These are phyloP conservation scores for Marsdenia floribunda DNA, from an alignment of 257 asterid species.

Conservation along the genomic window DNA sequence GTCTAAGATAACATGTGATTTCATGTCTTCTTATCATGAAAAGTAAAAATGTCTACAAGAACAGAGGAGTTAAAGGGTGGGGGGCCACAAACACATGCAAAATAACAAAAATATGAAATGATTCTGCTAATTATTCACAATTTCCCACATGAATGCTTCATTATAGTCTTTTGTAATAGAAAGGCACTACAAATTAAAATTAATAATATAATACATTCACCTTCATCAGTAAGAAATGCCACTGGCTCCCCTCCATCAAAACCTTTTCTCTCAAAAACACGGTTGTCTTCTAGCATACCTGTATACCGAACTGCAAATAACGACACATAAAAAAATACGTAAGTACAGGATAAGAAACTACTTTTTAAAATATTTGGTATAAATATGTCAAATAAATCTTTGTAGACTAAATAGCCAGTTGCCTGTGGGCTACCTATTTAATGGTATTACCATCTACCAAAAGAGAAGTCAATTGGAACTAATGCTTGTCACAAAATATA, in stretches of 20 bases:
- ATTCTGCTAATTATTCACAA: neutral
- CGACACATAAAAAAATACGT: conserved; percentile 11
- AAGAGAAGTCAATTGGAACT: neutral
- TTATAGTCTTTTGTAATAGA: neutral
- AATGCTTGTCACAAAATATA: neutral
- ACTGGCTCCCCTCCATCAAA: conserved; percentile 39
- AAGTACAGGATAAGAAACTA: neutral
- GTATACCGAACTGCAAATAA: conserved; percentile 49
- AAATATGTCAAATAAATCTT: neutral
- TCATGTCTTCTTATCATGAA: neutral
- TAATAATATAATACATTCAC: conserved; percentile 24
- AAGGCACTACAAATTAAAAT: neutral
- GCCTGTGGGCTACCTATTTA: neutral
- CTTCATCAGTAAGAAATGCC: conserved; percentile 67
- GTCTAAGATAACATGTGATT: neutral
- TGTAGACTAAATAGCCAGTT: neutral
- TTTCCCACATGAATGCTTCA: neutral
- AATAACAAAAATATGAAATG: neutral
- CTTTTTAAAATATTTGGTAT: neutral
- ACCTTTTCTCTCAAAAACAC: conserved; percentile 58
- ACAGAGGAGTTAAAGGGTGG: neutral
- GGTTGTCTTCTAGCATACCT: conserved; percentile 61
- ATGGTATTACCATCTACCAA: neutral
- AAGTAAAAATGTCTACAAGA: neutral
- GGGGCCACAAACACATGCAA: too few species aligned